These are phyloP conservation scores for Oryza meyeriana DNA, from an alignment of 176 grass and related monocot genomes.

Conservation along the genomic window DNA sequence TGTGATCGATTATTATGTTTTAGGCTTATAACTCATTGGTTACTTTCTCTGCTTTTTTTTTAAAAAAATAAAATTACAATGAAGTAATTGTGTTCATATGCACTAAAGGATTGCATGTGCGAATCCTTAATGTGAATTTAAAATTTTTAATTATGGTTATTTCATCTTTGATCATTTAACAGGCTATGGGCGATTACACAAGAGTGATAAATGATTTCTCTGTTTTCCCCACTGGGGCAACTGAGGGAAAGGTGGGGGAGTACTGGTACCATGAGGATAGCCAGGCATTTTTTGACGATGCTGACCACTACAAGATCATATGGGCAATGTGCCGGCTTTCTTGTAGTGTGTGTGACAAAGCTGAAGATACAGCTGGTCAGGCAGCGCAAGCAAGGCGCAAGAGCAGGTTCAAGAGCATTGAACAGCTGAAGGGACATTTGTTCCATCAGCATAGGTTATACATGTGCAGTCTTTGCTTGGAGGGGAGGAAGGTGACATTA, in stretches of 20 bases:
- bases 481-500: constrained; percentile 84
- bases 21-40: neutral
- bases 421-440: constrained; percentile 91
- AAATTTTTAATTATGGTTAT: neutral
- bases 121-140: neutral
- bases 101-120: neutral
- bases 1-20: neutral
- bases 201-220: constrained; percentile 84
- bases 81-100: neutral
- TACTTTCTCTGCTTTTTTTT: neutral
- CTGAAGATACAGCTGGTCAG: constrained; percentile 44
- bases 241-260: constrained; percentile 63
- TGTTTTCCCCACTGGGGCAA: constrained; percentile 37
- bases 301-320: constrained; percentile 90
- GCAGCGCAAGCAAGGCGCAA: constrained; percentile 58
- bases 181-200: constrained; percentile 89
- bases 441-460: constrained; percentile 66
- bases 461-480: constrained; percentile 92
- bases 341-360: constrained; percentile 89
- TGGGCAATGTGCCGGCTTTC: constrained; percentile 92
- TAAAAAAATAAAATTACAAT: neutral
- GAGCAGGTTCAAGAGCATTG: constrained; percentile 80
- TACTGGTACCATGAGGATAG: constrained; percentile 98
- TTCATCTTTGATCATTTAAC: constrained; percentile 10
- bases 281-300: constrained; percentile 79